Conservation (phyloP, 1,284 basidiomycete genomes). For the Irpex sp. region DNA sequence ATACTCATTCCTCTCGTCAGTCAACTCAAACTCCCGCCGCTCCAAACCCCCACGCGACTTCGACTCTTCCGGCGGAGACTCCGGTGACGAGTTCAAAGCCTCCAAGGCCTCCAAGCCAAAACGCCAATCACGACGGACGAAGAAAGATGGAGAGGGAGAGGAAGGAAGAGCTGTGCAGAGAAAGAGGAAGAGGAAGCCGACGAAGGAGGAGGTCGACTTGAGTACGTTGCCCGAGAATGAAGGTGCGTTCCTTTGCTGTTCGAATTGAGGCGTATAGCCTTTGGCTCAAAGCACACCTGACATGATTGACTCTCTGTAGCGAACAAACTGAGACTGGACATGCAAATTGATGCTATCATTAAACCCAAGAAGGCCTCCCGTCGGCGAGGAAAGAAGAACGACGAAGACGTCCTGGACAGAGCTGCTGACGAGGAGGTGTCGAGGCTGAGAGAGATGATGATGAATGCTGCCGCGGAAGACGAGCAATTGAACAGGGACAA, state of each 20-base stretch:
- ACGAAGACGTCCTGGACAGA: constrained; percentile 78
- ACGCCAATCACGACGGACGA: constrained; percentile 34
- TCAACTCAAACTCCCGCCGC: constrained; percentile 12
- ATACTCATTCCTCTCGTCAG: constrained; percentile 1
- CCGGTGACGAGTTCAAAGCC: constrained; percentile 66
- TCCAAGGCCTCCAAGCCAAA: constrained; percentile 47
- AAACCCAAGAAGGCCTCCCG: constrained; percentile 70
- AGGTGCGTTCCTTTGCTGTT: constrained; percentile 41
- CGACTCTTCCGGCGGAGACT: constrained; percentile 56
- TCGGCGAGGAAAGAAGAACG: constrained; percentile 69
- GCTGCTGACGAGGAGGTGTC: constrained; percentile 93
- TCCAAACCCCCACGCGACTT: constrained; percentile 31
- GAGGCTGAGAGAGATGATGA: constrained; percentile 82
- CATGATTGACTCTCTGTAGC: constrained; percentile 35
- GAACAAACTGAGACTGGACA: constrained; percentile 59
- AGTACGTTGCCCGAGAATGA: constrained; percentile 67
- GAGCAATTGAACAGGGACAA: constrained; percentile 78
- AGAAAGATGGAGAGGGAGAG: constrained; percentile 38
- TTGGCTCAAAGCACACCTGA: background rate
- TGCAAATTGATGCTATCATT: constrained; percentile 82
- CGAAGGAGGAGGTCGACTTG: constrained; percentile 51
- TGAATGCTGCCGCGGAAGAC: constrained; percentile 84
- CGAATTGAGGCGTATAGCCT: background rate
- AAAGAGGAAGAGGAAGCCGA: constrained; percentile 45
- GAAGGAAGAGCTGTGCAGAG: constrained; percentile 34